Evolutionary conservation across 148 eudicot genomes (phyloP).

Genomic region (Spergularia bocconei): DNA sequence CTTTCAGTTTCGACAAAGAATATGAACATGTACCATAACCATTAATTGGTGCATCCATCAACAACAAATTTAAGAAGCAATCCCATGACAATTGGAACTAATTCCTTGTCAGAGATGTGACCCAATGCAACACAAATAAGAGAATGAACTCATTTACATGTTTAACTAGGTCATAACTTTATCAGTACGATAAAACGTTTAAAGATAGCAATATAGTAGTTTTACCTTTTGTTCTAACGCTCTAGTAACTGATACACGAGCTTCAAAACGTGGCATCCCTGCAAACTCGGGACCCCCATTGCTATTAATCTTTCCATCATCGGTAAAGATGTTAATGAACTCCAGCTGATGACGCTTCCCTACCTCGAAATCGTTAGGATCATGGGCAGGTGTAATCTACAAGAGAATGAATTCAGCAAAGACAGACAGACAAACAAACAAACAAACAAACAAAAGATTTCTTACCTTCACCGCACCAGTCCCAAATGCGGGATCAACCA

Average conservation of each 20-base stretch:
- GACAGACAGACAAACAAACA: background rate
- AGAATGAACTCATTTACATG: background rate
- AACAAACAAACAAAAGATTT: background rate
- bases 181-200: background rate
- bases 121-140: background rate
- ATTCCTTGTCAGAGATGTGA: no score
- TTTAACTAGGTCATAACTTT: background rate
- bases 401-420: slow-evolving; percentile 19
- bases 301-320: slow-evolving; percentile 87
- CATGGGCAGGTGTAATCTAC: slow-evolving; percentile 98
- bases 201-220: background rate
- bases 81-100: background rate
- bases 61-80: background rate
- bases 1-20: background rate
- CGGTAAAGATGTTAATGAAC: slow-evolving; percentile 79
- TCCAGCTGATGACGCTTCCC: slow-evolving; percentile 81
- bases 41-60: no score
- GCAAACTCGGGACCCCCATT: slow-evolving; percentile 69
- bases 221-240: slow-evolving; percentile 72
- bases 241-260: slow-evolving; percentile 65
- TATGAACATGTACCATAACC: background rate
- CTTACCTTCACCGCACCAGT: slow-evolving; percentile 96
- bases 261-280: slow-evolving; percentile 79
- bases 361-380: slow-evolving; percentile 96
- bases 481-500: slow-evolving; percentile 84